phyloP scores from a whole-genome alignment of 2,329 filamentous ascomycete genomes.

The Colletotrichum gigasporum region DNA sequence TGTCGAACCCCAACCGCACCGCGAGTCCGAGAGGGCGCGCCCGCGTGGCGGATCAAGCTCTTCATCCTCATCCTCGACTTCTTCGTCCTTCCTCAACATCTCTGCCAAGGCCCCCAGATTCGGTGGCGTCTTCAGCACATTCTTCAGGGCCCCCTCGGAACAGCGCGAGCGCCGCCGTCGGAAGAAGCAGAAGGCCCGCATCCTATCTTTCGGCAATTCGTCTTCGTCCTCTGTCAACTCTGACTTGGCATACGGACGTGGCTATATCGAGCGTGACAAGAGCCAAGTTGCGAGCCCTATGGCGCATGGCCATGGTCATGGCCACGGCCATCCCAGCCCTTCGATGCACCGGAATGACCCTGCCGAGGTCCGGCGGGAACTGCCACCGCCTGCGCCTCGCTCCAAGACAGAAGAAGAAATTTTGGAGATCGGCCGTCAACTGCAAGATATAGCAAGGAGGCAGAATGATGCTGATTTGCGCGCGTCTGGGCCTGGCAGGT shows the following conservation, averaged over 20 bases:
- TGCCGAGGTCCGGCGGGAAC: constrained; percentile 32
- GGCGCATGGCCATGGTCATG: constrained; percentile 19
- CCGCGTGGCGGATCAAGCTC: constrained; percentile 45
- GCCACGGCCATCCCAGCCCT: constrained; percentile 12
- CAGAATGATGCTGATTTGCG: constrained; percentile 61
- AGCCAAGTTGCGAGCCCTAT: constrained; percentile 44
- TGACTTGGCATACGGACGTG: constrained; percentile 74
- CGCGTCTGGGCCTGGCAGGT: constrained; percentile 50
- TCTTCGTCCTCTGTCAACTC: constrained; percentile 75
- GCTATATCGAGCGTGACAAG: constrained; percentile 58
- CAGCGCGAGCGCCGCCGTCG: constrained; percentile 50
- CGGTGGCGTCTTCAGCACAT: constrained; percentile 67
- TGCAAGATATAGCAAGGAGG: constrained; percentile 61
- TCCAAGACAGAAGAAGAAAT: constrained; percentile 67
- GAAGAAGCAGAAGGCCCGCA: constrained; percentile 59
- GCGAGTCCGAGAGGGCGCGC: constrained; percentile 31
- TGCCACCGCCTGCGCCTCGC: constrained; percentile 31
- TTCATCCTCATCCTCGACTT: constrained; percentile 60
- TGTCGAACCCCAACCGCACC: constrained; percentile 19
- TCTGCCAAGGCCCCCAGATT: constrained; percentile 62
- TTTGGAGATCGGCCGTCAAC: constrained; percentile 61
- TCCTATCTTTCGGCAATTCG: constrained; percentile 69
- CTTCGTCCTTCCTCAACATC: constrained; percentile 72
- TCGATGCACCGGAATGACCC: constrained; percentile 18
- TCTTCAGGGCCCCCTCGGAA: constrained; percentile 71